Evolutionary conservation across 129 eudicot species (phyloP).

Genomic region (Smallanthus sonchifolius): DNA sequence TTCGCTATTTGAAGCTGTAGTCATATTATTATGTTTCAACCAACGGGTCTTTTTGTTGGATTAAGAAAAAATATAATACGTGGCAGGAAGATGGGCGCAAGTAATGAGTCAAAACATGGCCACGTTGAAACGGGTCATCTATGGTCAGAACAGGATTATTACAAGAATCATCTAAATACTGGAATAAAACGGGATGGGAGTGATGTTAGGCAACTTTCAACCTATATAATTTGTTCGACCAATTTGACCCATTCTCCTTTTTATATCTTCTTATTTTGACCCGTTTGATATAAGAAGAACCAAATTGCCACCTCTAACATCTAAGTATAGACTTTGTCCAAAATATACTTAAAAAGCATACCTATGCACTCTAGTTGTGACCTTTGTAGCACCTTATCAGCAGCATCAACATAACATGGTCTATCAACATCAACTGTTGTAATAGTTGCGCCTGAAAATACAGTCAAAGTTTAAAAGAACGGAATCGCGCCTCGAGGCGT

Average conservation of each 20-base stretch:
- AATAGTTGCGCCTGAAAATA: conserved; percentile 22
- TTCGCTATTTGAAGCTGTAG: conserved; percentile 70
- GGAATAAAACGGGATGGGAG: background rate
- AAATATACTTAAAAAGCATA: conserved; percentile 24
- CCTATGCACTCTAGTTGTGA: conserved; percentile 67
- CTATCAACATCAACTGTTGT: conserved; percentile 34
- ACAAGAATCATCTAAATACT: background rate
- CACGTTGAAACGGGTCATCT: background rate
- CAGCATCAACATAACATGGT: conserved; percentile 54
- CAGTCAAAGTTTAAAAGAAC: no score
- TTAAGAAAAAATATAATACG: background rate
- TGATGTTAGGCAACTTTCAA: background rate
- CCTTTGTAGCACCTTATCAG: conserved; percentile 41
- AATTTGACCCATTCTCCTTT: background rate
- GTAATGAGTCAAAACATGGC: background rate
- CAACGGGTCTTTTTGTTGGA: background rate
- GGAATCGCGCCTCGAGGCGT: no score
- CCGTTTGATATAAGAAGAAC: background rate
- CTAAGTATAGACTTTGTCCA: background rate
- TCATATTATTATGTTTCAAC: background rate
- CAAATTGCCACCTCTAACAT: background rate
- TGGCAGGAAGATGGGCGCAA: background rate
- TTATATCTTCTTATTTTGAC: background rate
- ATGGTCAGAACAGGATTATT: background rate
- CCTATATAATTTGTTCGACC: background rate